Conservation (phyloP, 345 rosid genomes). For the Pistacia vera region DNA sequence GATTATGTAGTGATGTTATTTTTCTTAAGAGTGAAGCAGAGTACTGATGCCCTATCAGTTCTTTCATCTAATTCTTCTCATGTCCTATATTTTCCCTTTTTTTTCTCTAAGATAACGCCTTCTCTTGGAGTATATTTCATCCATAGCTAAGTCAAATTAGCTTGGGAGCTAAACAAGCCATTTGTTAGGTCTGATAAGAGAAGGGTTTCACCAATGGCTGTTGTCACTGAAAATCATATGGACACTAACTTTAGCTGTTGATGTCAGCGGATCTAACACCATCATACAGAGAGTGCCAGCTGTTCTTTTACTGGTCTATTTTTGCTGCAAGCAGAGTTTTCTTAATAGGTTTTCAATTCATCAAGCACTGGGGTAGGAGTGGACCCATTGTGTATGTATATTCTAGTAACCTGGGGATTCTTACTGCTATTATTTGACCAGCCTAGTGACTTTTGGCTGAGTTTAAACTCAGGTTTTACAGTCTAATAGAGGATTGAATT, state of each 20-base stretch:
- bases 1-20: neutral
- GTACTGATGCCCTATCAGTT: neutral
- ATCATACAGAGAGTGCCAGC: neutral
- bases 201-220: neutral
- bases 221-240: neutral
- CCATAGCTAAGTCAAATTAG: neutral
- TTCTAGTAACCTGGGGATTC: neutral
- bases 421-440: neutral
- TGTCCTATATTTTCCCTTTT: neutral
- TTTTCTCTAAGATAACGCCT: no score
- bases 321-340: neutral
- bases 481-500: neutral
- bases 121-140: neutral
- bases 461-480: neutral
- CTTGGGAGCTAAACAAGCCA: neutral
- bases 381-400: neutral
- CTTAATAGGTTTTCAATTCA: neutral
- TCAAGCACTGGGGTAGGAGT: neutral
- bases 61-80: neutral
- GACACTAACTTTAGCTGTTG: neutral
- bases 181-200: neutral
- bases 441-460: neutral
- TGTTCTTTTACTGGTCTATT: neutral
- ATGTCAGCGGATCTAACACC: neutral
- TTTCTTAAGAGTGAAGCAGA: neutral